A percentile compares a stretch with the other conserved stretches of the same genome.
These are phyloP conservation scores for Kluyveromyces dobzhanskii DNA, from an alignment of 805 yeast species.

Conservation along the genomic window DNA sequence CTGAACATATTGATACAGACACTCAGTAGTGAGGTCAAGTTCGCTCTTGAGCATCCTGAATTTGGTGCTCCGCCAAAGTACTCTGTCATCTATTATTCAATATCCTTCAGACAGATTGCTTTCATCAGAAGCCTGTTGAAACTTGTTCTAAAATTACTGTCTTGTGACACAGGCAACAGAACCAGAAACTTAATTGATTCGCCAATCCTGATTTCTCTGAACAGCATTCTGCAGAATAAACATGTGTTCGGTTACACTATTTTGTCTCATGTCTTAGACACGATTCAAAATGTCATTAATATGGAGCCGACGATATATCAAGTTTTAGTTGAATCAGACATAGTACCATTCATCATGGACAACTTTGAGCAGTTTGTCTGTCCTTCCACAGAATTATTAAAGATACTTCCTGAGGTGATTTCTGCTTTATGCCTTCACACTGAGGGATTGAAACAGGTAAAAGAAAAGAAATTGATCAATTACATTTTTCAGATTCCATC, in stretches of 20 bases:
- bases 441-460: slow-evolving; percentile 57
- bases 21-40: slow-evolving; percentile 54
- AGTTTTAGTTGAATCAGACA: slow-evolving; percentile 68
- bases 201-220: slow-evolving; percentile 55
- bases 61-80: slow-evolving; percentile 50
- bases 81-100: slow-evolving; percentile 41
- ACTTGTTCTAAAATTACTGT: slow-evolving; percentile 53
- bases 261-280: slow-evolving; percentile 51
- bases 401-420: slow-evolving; percentile 61
- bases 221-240: slow-evolving; percentile 48
- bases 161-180: slow-evolving; percentile 74
- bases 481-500: slow-evolving; percentile 45
- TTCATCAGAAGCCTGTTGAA: slow-evolving; percentile 53
- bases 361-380: slow-evolving; percentile 48
- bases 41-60: slow-evolving; percentile 51
- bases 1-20: slow-evolving; percentile 51
- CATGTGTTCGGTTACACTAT: slow-evolving; percentile 58
- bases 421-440: slow-evolving; percentile 78
- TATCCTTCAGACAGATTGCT: slow-evolving; percentile 53
- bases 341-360: slow-evolving; percentile 55
- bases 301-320: slow-evolving; percentile 87
- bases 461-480: slow-evolving; percentile 32
- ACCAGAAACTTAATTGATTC: slow-evolving; percentile 83
- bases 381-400: slow-evolving; percentile 49
- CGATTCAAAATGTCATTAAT: slow-evolving; percentile 65